Base-by-base conservation (phyloP, 495 filamentous ascomycete species). In the Symbiotaphrina buchneri region DNA sequence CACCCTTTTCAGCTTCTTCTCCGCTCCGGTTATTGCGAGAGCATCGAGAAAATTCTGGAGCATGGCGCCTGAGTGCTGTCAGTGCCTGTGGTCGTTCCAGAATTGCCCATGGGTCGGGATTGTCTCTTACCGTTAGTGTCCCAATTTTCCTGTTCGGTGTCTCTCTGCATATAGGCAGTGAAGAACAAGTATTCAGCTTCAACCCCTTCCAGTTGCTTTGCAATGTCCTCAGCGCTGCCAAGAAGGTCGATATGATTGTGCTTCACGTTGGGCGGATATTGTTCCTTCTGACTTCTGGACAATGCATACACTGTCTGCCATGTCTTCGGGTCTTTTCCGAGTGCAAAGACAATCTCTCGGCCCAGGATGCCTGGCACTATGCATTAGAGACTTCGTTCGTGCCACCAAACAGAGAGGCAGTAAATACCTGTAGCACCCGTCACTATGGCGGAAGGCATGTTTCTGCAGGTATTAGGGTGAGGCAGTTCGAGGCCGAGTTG, bases 1-100 rank as follows among this genome's bases (percentile, higher is more conserved):
- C 30, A 69, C 49, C 24, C 55, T 53, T 39, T 63, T 61, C 25
- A 67, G 36, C 3, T 47, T 46, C 24, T 44, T 41, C 11, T 40
- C 38, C 10, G 52, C 52, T 0, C 56, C 55, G 2, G 56, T 59
- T 20, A 47, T 47, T 0, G 49, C 50, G 5, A 71, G 46, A 0
- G 58, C 59, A 16, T 47, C 19, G 20, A 68, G 46, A 39, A 68
- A 68, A 39, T 59, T 65, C 13, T 47, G 32, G 19, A 68, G 44
- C 51, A 68, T 56, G 7, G 42, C 45, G 10, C 61, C 52, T 25
- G 22, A 25, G 13, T 7, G 7, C 8, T 13, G 8, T 8, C 22
- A 25, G 13, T 25, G 13, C 13, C 22, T 8, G 22, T 13, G 13
- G 13, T 7, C 7, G 13, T 25, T 13, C 22, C 13, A 8, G 22